phyloP scores from a whole-genome alignment of 805 yeast genomes.

The Lipomyces anomalus region DNA sequence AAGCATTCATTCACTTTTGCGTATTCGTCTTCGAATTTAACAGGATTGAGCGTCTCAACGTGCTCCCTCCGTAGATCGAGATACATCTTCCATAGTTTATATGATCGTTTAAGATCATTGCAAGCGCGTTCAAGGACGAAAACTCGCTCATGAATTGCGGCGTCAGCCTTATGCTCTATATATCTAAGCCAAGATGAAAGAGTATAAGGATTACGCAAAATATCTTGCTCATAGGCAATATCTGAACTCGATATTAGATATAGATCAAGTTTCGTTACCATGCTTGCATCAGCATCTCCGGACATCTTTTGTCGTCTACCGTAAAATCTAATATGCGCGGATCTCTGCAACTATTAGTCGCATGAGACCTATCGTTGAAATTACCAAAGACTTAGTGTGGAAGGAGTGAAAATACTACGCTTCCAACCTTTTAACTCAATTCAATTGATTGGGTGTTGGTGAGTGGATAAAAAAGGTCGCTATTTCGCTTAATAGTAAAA shows the following conservation, averaged over 20 bases:
- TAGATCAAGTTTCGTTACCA: slow-evolving; percentile 5
- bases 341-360: too few species aligned
- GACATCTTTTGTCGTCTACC: too few species aligned
- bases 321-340: too few species aligned
- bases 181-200: slow-evolving; percentile 39
- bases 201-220: slow-evolving; percentile 37
- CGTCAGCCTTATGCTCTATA: slow-evolving; percentile 31
- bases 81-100: slow-evolving; percentile 52
- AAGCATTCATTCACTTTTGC: slow-evolving; percentile 40
- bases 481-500: too few species aligned
- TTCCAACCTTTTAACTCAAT: too few species aligned
- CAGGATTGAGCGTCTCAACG: slow-evolving; percentile 31
- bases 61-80: slow-evolving; percentile 39
- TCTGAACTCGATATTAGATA: slow-evolving; percentile 36
- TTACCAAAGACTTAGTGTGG: too few species aligned
- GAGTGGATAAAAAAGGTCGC: too few species aligned
- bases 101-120: slow-evolving; percentile 39
- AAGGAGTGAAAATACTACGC: too few species aligned
- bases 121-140: slow-evolving; percentile 53
- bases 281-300: too few species aligned
- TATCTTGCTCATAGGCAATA: slow-evolving; percentile 44
- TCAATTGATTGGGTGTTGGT: too few species aligned
- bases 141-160: slow-evolving; percentile 28
- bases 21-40: slow-evolving; percentile 33
- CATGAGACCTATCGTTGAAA: too few species aligned